Percentiles rank a stretch among this genome's conserved stretches.
Conservation (phyloP, 345 rosid species). For the Citrus unshiu region DNA sequence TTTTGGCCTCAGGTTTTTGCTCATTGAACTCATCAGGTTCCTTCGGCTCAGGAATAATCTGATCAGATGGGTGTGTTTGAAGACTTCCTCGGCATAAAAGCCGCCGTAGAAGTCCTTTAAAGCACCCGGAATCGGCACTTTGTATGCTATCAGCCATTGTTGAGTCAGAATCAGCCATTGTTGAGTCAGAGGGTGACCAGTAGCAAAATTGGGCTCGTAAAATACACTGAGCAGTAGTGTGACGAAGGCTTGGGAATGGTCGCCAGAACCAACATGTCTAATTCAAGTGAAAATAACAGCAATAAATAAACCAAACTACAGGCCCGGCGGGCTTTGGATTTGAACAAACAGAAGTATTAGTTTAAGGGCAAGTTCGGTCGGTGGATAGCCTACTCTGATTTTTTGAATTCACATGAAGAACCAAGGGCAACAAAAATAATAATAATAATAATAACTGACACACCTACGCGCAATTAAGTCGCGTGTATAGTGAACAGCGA, state of each 20-base stretch:
- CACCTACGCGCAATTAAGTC: conserved; percentile 1
- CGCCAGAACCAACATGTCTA: not conserved
- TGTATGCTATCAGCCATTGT: conserved; percentile 29
- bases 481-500: not conserved
- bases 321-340: conserved; percentile 27
- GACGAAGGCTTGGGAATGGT: not conserved
- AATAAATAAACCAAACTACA: not conserved
- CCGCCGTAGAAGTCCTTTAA: conserved; percentile 50
- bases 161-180: conserved; percentile 22
- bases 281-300: not conserved
- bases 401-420: conserved; percentile 34
- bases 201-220: not conserved
- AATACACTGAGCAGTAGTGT: conserved; percentile 6
- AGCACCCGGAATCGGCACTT: conserved; percentile 54
- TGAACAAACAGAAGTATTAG: conserved; percentile 3
- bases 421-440: not conserved
- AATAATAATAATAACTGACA: not conserved
- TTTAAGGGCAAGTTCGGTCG: not conserved
- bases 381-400: conserved; percentile 24
- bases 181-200: not conserved
- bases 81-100: conserved; percentile 63
- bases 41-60: conserved; percentile 22
- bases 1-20: conserved; percentile 4
- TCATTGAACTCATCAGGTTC: conserved; percentile 14
- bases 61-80: conserved; percentile 67